Conservation (phyloP, 2,329 filamentous ascomycete genomes). For the Ramularia endophylla region DNA sequence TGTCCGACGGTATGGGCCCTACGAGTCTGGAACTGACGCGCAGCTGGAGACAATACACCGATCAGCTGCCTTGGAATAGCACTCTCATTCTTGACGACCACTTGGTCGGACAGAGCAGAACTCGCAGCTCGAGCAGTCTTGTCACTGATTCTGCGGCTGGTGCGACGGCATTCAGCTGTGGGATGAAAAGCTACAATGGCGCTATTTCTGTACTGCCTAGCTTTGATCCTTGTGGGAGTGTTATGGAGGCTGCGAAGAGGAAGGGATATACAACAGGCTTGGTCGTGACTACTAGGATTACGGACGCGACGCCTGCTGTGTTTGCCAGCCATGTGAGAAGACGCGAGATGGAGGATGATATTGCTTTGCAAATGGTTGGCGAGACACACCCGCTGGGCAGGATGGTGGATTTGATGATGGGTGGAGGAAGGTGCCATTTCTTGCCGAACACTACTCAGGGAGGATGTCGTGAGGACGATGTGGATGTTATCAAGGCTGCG, state of each 20-base stretch:
- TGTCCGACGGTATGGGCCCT: constrained; percentile 97
- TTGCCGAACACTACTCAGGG: constrained; percentile 71
- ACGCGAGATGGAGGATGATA: constrained; percentile 77
- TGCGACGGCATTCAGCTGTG: constrained; percentile 93
- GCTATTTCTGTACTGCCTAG: constrained; percentile 87
- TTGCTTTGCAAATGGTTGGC: constrained; percentile 87
- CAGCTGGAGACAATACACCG: constrained; percentile 73
- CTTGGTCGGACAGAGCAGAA: constrained; percentile 84
- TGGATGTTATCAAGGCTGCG: constrained; percentile 69
- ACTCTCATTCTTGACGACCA: constrained; percentile 78
- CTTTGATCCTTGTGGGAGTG: constrained; percentile 81
- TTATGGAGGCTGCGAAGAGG: constrained; percentile 86
- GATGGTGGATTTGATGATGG: constrained; percentile 86
- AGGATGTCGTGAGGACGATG: constrained; percentile 75
- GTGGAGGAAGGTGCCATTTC: constrained; percentile 91
- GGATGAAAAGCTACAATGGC: constrained; percentile 90
- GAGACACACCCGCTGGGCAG: constrained; percentile 73
- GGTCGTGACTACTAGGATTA: constrained; percentile 91
- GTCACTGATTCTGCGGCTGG: constrained; percentile 97
- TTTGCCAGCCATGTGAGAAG: constrained; percentile 84
- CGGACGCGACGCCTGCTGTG: constrained; percentile 92
- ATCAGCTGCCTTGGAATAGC: constrained; percentile 67
- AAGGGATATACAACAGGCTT: constrained; percentile 88
- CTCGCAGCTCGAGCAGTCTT: constrained; percentile 73
- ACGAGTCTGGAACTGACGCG: constrained; percentile 82